Conservation (phyloP, 2,329 filamentous ascomycete genomes). For the Xylaria sp. region DNA sequence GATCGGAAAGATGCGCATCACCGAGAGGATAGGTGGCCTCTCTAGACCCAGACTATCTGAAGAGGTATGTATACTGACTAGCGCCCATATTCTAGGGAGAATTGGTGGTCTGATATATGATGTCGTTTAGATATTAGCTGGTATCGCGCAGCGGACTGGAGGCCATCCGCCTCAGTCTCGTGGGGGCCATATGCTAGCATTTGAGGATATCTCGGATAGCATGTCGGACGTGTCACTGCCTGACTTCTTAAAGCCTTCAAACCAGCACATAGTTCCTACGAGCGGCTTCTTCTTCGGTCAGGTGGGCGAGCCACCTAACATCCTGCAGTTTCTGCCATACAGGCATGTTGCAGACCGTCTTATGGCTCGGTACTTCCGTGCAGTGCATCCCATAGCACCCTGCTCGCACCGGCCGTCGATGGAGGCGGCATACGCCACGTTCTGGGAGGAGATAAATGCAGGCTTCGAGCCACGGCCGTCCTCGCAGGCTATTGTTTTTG, state of each 20-base stretch:
- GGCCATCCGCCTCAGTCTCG: slow-evolving; percentile 38
- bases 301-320: slow-evolving; percentile 57
- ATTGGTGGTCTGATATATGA: slow-evolving; percentile 23
- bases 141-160: slow-evolving; percentile 46
- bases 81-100: slow-evolving; percentile 15
- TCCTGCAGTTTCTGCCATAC: slow-evolving; percentile 71
- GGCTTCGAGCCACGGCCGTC: slow-evolving; percentile 72
- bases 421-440: slow-evolving; percentile 70
- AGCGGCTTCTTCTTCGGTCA: slow-evolving; percentile 75
- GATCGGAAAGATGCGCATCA: slow-evolving; percentile 78
- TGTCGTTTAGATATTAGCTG: slow-evolving; percentile 50
- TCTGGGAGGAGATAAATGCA: slow-evolving; percentile 71
- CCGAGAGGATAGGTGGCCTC: slow-evolving; percentile 78
- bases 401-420: slow-evolving; percentile 75
- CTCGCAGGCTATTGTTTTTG: slow-evolving; percentile 75
- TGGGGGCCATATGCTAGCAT: slow-evolving; percentile 41
- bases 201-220: slow-evolving; percentile 43
- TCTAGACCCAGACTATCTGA: slow-evolving; percentile 76
- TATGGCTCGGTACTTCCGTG: slow-evolving; percentile 73
- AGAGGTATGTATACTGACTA: slow-evolving; percentile 68
- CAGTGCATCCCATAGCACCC: slow-evolving; percentile 76
- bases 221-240: slow-evolving; percentile 51
- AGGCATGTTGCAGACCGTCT: slow-evolving; percentile 69
- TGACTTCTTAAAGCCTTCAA: slow-evolving; percentile 71
- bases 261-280: slow-evolving; percentile 74